Evolutionary conservation across 768 basidiomycete genomes (phyloP).

Genomic region (Boletus rubescentipes): DNA sequence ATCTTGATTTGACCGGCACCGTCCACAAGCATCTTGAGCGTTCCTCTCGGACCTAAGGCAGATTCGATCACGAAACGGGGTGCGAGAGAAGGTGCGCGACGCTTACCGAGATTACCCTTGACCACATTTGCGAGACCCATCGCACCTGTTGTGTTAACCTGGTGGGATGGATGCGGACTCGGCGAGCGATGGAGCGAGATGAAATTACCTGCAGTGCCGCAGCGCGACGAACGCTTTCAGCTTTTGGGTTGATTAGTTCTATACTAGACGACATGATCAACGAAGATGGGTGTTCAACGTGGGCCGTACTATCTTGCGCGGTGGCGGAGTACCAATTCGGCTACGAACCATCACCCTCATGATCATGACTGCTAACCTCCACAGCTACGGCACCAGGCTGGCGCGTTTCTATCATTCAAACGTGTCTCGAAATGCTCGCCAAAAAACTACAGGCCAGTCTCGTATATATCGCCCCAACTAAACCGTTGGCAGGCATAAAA

Average conservation of each 20-base stretch:
- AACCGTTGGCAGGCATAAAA: slow-evolving; percentile 11
- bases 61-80: slow-evolving; percentile 24
- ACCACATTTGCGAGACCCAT: slow-evolving; percentile 98
- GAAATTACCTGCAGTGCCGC: slow-evolving; percentile 82
- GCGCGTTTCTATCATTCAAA: slow-evolving; percentile 31
- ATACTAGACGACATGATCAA: slow-evolving; percentile 69
- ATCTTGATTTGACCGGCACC: slow-evolving; percentile 98
- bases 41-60: slow-evolving; percentile 84
- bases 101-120: slow-evolving; percentile 90
- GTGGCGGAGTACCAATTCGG: slow-evolving; percentile 35
- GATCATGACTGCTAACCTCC: slow-evolving; percentile 27
- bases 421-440: slow-evolving; percentile 22
- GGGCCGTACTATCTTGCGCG: slow-evolving; percentile 7
- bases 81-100: slow-evolving; percentile 23
- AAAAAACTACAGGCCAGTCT: slow-evolving; percentile 23
- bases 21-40: slow-evolving; percentile 99
- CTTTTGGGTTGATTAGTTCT: slow-evolving; percentile 96
- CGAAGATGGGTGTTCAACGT: slow-evolving; percentile 21
- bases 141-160: slow-evolving; percentile 93
- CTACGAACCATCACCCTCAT: slow-evolving; percentile 34
- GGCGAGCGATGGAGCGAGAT: slow-evolving; percentile 17
- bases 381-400: slow-evolving; percentile 35
- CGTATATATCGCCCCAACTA: slow-evolving; percentile 27
- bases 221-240: slow-evolving; percentile 87
- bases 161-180: slow-evolving; percentile 24